Conservation (phyloP, 768 basidiomycete genomes). For the Chalciporus piperatus region DNA sequence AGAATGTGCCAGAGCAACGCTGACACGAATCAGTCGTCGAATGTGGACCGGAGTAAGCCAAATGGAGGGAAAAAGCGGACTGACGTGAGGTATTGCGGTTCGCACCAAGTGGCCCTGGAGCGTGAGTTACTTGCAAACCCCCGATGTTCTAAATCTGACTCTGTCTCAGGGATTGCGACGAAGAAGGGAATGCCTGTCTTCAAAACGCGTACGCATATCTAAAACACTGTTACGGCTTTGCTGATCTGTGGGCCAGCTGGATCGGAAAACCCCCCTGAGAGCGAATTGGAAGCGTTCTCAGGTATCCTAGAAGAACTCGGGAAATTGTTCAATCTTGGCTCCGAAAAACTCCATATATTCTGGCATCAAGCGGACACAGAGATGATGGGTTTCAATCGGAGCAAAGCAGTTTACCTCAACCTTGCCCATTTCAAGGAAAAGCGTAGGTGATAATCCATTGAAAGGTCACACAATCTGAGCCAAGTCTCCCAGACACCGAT, state of each 20-base stretch:
- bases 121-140: background rate
- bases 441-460: conserved; percentile 4
- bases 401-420: conserved; percentile 11
- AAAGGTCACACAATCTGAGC: background rate
- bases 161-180: background rate
- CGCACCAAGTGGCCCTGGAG: conserved; percentile 5
- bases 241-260: conserved; percentile 1
- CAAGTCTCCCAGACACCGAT: background rate
- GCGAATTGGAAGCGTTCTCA: conserved; percentile 5
- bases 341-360: conserved; percentile 10
- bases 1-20: conserved; percentile 2
- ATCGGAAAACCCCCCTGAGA: background rate
- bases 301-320: conserved; percentile 5
- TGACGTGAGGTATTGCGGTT: conserved; percentile 12
- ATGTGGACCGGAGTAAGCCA: conserved; percentile 1
- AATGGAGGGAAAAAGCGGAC: conserved; percentile 11
- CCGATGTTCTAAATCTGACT: background rate
- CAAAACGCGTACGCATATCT: conserved; percentile 2
- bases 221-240: background rate
- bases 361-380: conserved; percentile 4
- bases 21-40: background rate
- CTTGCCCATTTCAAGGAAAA: conserved; percentile 10
- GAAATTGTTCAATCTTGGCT: conserved; percentile 1
- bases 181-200: conserved; percentile 1
- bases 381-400: conserved; percentile 20